Evolutionary conservation across 225 moss, liverwort and hornwort species (phyloP).

Genomic region (Rhytidiadelphus loreus): DNA sequence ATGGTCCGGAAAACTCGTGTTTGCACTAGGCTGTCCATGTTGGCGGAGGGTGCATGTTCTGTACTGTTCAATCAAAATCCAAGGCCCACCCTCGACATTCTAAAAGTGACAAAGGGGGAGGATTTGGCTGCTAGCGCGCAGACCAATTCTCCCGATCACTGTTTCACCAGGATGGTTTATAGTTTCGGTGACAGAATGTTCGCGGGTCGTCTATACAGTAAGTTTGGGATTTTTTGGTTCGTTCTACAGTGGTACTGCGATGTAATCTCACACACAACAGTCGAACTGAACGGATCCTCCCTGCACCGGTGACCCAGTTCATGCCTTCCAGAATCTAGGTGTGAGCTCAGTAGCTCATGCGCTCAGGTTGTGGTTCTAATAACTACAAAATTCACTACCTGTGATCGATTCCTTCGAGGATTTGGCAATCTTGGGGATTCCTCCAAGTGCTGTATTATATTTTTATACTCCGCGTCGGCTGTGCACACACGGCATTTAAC

Average conservation of each 20-base stretch:
- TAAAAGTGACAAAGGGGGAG: background rate
- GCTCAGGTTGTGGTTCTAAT: background rate
- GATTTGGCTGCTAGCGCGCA: constrained; percentile 10
- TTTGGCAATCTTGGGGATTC: background rate
- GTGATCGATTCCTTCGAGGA: background rate
- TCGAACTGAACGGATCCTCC: background rate
- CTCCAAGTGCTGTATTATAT: background rate
- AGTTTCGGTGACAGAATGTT: background rate
- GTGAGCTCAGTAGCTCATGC: background rate
- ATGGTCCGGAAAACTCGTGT: background rate
- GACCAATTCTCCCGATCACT: background rate
- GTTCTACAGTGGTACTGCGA: background rate
- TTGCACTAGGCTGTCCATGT: background rate
- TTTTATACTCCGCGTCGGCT: background rate
- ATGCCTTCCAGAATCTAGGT: background rate
- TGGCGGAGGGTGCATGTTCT: constrained; percentile 1
- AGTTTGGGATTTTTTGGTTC: background rate
- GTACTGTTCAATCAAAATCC: background rate
- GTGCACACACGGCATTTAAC: background rate
- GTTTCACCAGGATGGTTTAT: background rate
- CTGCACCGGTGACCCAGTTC: background rate
- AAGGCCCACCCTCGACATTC: background rate
- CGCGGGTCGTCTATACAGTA: background rate
- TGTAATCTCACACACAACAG: background rate
- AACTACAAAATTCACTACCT: background rate